phyloP scores from a whole-genome alignment of 129 eudicot genomes.

The Flaveria trinervia region DNA sequence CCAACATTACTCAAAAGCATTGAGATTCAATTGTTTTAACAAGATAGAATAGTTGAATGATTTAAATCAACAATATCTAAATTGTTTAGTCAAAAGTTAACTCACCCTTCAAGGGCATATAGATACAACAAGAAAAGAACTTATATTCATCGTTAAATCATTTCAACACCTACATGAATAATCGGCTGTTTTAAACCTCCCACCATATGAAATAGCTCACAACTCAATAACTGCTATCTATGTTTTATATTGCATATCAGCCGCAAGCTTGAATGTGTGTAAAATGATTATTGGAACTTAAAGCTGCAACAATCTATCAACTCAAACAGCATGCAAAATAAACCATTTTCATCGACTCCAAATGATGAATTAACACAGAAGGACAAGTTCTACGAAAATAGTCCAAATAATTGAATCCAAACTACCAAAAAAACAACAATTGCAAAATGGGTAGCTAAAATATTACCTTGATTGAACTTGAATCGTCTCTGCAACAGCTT shows the following conservation, averaged over 20 bases:
- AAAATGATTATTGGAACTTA: background rate
- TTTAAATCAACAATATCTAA: conserved; percentile 12
- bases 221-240: conserved; percentile 1
- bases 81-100: background rate
- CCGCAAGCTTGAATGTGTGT: too few relatives aligned
- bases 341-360: background rate
- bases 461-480: conserved; percentile 43
- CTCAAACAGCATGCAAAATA: background rate
- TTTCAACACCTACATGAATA: background rate
- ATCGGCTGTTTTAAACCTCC: background rate
- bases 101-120: conserved; percentile 5
- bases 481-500: conserved; percentile 26
- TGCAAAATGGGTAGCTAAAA: background rate
- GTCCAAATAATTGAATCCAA: background rate
- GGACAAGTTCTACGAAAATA: background rate
- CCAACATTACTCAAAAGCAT: background rate
- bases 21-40: background rate
- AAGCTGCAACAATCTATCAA: background rate
- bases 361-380: background rate
- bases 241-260: background rate
- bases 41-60: background rate
- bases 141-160: background rate
- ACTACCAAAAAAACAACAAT: conserved; percentile 3
- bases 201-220: background rate
- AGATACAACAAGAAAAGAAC: background rate